A percentile compares a stretch with the other conserved stretches of the same genome.
These are phyloP conservation scores for Neofusicoccum cordaticola DNA, from an alignment of 2,329 filamentous ascomycete genomes.

Conservation along the genomic window DNA sequence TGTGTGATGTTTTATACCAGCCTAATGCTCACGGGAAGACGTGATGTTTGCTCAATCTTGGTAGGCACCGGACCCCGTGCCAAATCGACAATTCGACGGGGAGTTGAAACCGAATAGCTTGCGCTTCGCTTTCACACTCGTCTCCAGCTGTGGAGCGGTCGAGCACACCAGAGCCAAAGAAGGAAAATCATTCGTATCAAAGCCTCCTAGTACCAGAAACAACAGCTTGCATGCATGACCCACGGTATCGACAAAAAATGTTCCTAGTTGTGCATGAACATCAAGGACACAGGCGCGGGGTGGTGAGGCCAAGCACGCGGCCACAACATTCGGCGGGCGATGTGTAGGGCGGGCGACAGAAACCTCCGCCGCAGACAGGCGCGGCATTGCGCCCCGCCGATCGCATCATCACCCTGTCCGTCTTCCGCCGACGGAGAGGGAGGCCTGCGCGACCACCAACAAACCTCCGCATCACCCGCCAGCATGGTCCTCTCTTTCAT, in stretches of 20 bases:
- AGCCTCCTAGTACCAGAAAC: too few species aligned
- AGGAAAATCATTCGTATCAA: too few species aligned
- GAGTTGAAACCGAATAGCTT: too few species aligned
- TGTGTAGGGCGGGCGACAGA: constrained; percentile 9
- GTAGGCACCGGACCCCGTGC: too few species aligned
- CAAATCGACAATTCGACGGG: too few species aligned
- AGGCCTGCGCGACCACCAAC: not conserved
- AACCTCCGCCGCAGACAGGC: constrained; percentile 10
- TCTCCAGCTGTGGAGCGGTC: too few species aligned
- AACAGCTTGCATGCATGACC: too few species aligned
- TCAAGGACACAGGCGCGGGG: not conserved
- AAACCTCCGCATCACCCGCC: constrained; percentile 4
- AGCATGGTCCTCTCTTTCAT: constrained; percentile 77
- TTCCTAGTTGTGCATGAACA: too few species aligned
- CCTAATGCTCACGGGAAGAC: not conserved
- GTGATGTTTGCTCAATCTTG: not conserved
- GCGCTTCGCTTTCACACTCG: too few species aligned
- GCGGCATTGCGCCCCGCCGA: constrained; percentile 1
- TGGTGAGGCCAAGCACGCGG: not conserved
- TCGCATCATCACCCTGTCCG: not conserved
- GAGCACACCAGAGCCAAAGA: too few species aligned
- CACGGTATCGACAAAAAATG: too few species aligned
- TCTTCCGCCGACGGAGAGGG: constrained; percentile 1
- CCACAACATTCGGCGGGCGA: not conserved
- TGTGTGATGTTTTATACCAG: not conserved